Conservation (phyloP, 345 rosid species). For the Erysimum cheiranthoides region DNA sequence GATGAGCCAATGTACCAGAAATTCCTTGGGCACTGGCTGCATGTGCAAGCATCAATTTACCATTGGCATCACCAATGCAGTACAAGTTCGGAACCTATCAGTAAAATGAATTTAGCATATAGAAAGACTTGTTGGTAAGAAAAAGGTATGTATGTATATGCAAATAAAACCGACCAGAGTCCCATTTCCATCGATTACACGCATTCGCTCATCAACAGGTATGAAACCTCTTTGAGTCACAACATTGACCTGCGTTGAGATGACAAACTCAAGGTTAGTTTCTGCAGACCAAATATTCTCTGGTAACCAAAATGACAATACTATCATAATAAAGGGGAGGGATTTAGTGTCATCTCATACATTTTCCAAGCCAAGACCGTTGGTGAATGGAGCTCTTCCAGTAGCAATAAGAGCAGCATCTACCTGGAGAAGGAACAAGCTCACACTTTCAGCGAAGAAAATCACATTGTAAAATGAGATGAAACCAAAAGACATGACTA, state of each 20-base stretch:
- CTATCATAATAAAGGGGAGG: not conserved
- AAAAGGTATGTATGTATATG: slow-evolving; percentile 2
- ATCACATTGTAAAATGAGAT: slow-evolving; percentile 13
- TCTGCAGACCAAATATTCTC: slow-evolving; percentile 1
- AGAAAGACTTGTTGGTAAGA: not conserved
- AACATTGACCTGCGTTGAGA: slow-evolving; percentile 72
- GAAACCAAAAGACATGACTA: not conserved
- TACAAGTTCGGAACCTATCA: slow-evolving; percentile 83
- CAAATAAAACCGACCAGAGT: slow-evolving; percentile 59
- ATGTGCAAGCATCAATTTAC: slow-evolving; percentile 99
- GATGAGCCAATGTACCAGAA: slow-evolving; percentile 61
- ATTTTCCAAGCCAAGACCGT: slow-evolving; percentile 95
- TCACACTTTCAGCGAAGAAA: slow-evolving; percentile 18
- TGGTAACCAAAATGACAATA: slow-evolving; percentile 4
- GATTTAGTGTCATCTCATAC: slow-evolving; percentile 50
- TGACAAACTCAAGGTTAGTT: slow-evolving; percentile 20
- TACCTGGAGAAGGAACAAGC: slow-evolving; percentile 58
- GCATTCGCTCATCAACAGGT: slow-evolving; percentile 92
- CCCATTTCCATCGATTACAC: slow-evolving; percentile 82
- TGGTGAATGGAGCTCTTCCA: slow-evolving; percentile 99
- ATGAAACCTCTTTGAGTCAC: slow-evolving; percentile 90
- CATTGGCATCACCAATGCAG: slow-evolving; percentile 97
- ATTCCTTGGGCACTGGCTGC: slow-evolving; percentile 99
- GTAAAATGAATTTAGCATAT: slow-evolving; percentile 29
- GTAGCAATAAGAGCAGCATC: slow-evolving; percentile 99